A percentile compares a stretch with the other conserved stretches of the same genome.
phyloP scores from a whole-genome alignment of 768 basidiomycete species.

The Epithele typhae region DNA sequence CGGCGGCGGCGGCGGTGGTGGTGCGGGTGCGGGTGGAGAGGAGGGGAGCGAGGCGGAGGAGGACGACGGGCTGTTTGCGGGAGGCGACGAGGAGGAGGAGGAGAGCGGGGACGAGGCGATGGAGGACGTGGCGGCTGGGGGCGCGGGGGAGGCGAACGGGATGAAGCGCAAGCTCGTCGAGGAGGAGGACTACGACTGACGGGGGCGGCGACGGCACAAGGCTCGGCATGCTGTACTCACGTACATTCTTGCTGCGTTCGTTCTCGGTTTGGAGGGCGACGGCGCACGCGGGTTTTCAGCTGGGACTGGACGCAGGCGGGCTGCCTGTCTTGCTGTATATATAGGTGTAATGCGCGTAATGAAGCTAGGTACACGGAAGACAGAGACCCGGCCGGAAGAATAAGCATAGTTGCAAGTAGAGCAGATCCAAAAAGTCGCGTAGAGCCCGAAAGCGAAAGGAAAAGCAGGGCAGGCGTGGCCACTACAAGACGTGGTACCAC shows the following conservation, averaged over 20 bases:
- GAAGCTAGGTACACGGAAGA: constrained; percentile 6
- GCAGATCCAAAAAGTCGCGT: neutral
- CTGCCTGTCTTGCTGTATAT: constrained; percentile 2
- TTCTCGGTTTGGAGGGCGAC: constrained; percentile 2
- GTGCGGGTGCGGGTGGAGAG: constrained; percentile 23
- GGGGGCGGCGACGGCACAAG: too few relatives aligned
- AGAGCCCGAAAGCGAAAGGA: neutral
- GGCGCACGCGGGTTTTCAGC: too few relatives aligned
- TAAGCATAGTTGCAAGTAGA: constrained; percentile 9
- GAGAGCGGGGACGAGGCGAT: constrained; percentile 61
- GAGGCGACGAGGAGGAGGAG: constrained; percentile 69
- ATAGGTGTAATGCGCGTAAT: constrained; percentile 4
- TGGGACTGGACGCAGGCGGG: constrained; percentile 28
- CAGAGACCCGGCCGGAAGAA: constrained; percentile 7
- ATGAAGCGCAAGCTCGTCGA: constrained; percentile 78
- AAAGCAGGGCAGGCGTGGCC: neutral
- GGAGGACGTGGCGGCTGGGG: constrained; percentile 64
- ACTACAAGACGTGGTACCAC: constrained; percentile 15
- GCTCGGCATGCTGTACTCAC: too few relatives aligned
- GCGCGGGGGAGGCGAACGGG: constrained; percentile 45
- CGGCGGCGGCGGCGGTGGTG: too few relatives aligned
- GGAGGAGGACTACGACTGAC: constrained; percentile 81
- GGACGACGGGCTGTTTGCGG: constrained; percentile 74
- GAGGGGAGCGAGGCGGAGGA: constrained; percentile 79
- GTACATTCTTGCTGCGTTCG: too few relatives aligned